These are phyloP conservation scores for Naegleria gruberi DNA, from an alignment of 208 protist genomes.

Conservation along the genomic window DNA sequence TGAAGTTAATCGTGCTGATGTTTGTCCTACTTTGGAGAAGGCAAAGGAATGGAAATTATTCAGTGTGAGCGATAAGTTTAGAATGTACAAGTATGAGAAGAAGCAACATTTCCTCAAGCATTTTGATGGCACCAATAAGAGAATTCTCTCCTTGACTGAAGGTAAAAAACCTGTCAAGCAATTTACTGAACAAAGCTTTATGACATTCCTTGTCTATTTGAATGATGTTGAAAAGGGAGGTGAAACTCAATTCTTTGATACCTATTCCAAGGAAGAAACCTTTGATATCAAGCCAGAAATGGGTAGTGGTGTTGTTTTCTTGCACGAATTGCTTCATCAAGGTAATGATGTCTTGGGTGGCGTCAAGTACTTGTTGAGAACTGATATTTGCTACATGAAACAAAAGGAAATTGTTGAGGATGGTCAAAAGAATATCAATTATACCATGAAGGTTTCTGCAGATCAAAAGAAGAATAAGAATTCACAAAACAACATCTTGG, in stretches of 20 bases:
- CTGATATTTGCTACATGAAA: neutral
- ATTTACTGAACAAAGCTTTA: neutral
- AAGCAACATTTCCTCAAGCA: neutral
- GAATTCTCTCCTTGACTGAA: neutral
- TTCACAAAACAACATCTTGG: neutral
- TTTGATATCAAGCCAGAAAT: neutral
- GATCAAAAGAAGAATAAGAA: neutral
- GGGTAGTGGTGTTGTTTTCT: neutral
- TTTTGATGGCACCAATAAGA: neutral
- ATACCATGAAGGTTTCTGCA: neutral
- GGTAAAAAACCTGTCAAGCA: neutral
- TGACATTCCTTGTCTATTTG: neutral
- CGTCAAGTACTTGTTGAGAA: neutral
- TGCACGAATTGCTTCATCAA: neutral
- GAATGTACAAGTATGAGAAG: constrained; percentile 4
- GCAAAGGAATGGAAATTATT: neutral
- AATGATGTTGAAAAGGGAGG: neutral
- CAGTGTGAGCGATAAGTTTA: neutral
- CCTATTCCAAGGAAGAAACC: neutral
- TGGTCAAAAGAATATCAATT: neutral
- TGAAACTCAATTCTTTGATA: neutral
- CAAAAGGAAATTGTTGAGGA: neutral
- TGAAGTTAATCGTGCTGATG: neutral
- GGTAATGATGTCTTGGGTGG: neutral
- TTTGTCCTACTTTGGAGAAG: neutral